A percentile compares a stretch with the other conserved stretches of the same genome.
These are phyloP conservation scores for Pseudogymnoascus sp. DNA, from an alignment of 2,329 filamentous ascomycete genomes.

Conservation along the genomic window DNA sequence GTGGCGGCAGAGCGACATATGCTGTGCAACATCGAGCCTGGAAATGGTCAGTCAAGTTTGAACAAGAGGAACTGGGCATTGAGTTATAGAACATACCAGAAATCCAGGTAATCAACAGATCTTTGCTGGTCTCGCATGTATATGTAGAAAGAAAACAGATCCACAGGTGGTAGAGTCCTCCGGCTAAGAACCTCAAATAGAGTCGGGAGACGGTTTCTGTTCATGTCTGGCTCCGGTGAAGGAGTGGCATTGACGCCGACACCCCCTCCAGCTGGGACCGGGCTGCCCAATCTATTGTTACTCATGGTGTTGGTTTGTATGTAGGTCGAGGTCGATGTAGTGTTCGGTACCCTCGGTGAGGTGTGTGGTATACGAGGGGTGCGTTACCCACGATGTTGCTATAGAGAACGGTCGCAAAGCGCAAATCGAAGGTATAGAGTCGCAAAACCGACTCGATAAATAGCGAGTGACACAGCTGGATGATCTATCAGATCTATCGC, in stretches of 20 bases:
- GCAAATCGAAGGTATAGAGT: background rate
- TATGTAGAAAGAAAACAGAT: slow-evolving; percentile 98
- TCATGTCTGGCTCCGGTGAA: slow-evolving; percentile 51
- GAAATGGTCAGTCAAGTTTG: slow-evolving; percentile 17
- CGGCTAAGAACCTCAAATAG: slow-evolving; percentile 93
- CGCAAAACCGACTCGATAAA: background rate
- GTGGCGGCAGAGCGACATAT: slow-evolving; percentile 95
- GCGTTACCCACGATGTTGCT: background rate
- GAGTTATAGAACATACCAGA: slow-evolving; percentile 61
- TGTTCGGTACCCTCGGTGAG: background rate
- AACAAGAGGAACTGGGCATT: background rate
- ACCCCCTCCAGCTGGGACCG: background rate
- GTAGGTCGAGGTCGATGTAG: background rate
- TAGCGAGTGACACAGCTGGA: background rate
- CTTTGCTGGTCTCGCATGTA: slow-evolving; percentile 99
- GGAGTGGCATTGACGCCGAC: slow-evolving; percentile 28
- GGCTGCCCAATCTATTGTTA: background rate
- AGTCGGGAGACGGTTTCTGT: slow-evolving; percentile 80
- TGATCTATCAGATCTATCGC: background rate
- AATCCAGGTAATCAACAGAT: slow-evolving; percentile 95
- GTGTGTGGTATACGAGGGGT: slow-evolving; percentile 4
- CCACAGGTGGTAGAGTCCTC: slow-evolving; percentile 88
- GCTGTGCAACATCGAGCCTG: slow-evolving; percentile 98
- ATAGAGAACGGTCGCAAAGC: background rate
- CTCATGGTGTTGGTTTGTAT: background rate